These are phyloP conservation scores for Priceomyces melissophilus DNA, from an alignment of 805 yeast genomes.

Conservation along the genomic window DNA sequence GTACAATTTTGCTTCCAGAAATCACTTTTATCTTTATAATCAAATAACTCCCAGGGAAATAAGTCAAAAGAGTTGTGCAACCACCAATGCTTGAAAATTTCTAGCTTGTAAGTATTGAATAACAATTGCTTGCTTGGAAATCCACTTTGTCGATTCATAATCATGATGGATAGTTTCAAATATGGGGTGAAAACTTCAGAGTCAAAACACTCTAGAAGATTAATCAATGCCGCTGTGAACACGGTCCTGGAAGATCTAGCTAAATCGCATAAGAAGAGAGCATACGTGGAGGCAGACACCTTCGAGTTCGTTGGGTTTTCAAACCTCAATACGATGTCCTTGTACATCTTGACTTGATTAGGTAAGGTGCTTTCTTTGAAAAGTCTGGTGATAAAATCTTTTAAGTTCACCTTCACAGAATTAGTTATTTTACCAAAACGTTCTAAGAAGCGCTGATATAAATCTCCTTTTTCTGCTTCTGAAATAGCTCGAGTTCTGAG, in stretches of 20 bases:
- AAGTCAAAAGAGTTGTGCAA: conserved; percentile 24
- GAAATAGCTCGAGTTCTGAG: conserved; percentile 22
- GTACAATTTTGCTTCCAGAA: conserved; percentile 32
- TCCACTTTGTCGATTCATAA: conserved; percentile 16
- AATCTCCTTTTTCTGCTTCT: conserved; percentile 15
- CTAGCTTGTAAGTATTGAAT: conserved; percentile 28
- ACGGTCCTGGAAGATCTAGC: conserved; percentile 28
- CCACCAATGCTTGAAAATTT: conserved; percentile 45
- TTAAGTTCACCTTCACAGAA: conserved; percentile 17
- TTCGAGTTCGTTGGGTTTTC: conserved; percentile 32
- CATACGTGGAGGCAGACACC: conserved; percentile 39
- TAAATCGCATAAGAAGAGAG: conserved; percentile 29
- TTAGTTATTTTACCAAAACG: conserved; percentile 14
- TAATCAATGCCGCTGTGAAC: conserved; percentile 34
- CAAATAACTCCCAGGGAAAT: conserved; percentile 44
- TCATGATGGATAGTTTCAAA: conserved; percentile 20
- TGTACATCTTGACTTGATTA: conserved; percentile 25
- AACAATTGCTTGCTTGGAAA: conserved; percentile 14
- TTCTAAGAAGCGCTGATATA: conserved; percentile 16
- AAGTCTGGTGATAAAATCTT: conserved; percentile 10
- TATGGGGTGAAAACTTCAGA: conserved; percentile 28
- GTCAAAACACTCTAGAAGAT: conserved; percentile 39
- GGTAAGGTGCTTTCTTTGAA: conserved; percentile 6
- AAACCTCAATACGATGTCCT: conserved; percentile 25
- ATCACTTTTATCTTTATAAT: conserved; percentile 21